These are phyloP conservation scores for Cyamopsis tetragonoloba DNA, from an alignment of 306 rosid species.

Conservation along the genomic window DNA sequence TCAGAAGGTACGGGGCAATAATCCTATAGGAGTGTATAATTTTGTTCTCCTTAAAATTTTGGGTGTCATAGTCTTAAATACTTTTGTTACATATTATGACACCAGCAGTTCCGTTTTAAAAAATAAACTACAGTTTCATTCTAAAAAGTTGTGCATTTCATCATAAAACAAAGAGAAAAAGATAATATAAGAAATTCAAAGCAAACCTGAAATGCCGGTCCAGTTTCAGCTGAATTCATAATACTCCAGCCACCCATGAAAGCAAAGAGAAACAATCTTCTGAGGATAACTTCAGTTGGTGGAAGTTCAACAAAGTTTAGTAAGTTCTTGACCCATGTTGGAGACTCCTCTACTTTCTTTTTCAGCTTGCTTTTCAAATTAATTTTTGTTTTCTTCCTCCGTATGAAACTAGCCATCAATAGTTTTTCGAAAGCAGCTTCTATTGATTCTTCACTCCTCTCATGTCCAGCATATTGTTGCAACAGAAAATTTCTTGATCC, in stretches of 20 bases:
- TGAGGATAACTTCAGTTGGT: slow-evolving; percentile 69
- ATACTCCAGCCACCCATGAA: slow-evolving; percentile 99
- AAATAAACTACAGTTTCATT: background rate
- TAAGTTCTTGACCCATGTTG: slow-evolving; percentile 86
- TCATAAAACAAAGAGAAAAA: background rate
- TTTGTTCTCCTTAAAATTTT: background rate
- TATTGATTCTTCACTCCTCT: slow-evolving; percentile 89
- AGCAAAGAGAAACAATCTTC: slow-evolving; percentile 89
- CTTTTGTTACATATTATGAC: background rate
- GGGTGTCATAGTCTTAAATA: background rate
- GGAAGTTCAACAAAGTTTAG: slow-evolving; percentile 85
- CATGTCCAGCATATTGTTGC: slow-evolving; percentile 93
- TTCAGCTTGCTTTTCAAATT: slow-evolving; percentile 90
- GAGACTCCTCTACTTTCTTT: slow-evolving; percentile 97
- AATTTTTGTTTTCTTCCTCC: slow-evolving; percentile 90
- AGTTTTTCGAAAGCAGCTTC: slow-evolving; percentile 93
- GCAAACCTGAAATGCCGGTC: slow-evolving; percentile 99
- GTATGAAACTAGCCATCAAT: slow-evolving; percentile 80
- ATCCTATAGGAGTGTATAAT: background rate
- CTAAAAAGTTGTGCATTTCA: background rate
- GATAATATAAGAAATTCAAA: slow-evolving; percentile 5
- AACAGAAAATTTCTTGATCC: slow-evolving; percentile 84
- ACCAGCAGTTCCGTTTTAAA: background rate
- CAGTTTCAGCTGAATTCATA: slow-evolving; percentile 94
- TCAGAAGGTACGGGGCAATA: background rate